These are phyloP conservation scores for Puccinellia tenuiflora DNA, from an alignment of 176 grass and related monocot species.

Conservation along the genomic window DNA sequence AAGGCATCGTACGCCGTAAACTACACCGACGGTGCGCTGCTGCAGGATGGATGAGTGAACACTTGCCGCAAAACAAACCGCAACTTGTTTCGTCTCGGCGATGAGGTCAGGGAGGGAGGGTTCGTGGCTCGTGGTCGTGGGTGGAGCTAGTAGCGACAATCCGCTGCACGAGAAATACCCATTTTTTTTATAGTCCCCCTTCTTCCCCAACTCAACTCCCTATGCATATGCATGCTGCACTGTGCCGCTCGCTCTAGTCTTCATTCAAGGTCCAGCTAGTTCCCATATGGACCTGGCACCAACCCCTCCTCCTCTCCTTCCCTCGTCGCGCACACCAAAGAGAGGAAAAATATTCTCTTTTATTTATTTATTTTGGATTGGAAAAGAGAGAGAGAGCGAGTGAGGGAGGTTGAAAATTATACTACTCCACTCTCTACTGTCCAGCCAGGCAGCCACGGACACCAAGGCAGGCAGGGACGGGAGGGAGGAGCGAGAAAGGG, in stretches of 20 bases:
- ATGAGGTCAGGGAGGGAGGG: background rate
- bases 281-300: conserved; percentile 49
- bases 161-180: conserved; percentile 28
- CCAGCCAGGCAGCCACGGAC: conserved; percentile 43
- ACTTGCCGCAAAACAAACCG: conserved; percentile 5
- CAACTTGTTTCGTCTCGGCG: background rate
- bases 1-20: conserved; percentile 20
- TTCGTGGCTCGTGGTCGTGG: background rate
- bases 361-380: background rate
- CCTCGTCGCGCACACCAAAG: conserved; percentile 11
- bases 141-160: conserved; percentile 38
- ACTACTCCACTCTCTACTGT: conserved; percentile 31
- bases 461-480: conserved; percentile 34
- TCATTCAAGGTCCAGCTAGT: conserved; percentile 40
- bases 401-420: conserved; percentile 20
- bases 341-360: background rate
- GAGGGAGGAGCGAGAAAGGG: conserved; percentile 1
- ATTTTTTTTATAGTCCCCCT: background rate
- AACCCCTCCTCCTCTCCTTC: conserved; percentile 14
- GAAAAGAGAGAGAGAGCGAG: background rate
- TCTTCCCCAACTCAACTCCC: conserved; percentile 4
- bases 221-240: conserved; percentile 26
- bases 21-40: background rate
- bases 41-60: background rate
- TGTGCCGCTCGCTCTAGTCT: conserved; percentile 1